Base-by-base conservation (phyloP, 352 stramenopile species). In the Globisporangium orthogonon region DNA sequence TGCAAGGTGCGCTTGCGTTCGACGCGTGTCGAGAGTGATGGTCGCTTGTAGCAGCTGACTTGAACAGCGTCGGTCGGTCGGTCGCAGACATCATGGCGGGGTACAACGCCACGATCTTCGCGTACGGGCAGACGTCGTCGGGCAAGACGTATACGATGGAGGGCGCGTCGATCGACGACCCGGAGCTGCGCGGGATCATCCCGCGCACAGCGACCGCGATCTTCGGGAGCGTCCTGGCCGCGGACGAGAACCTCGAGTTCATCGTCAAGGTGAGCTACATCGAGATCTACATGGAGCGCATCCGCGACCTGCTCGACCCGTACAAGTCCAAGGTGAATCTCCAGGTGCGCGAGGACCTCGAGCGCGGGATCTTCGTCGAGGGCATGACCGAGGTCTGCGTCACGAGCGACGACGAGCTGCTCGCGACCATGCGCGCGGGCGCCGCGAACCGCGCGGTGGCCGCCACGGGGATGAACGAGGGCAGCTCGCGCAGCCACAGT, bases 281-380 rank as follows among this genome's bases (percentile, higher is more conserved):
- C 58, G 94, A 98, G 73, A 98, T 98, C 59, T 98, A 98, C 74
- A 97, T 97, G 84, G 94, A 98, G 69, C 77, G 80, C 31, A 97
- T 98, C 52, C 79, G 89, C 18, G 94, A 98, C 60, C 66, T 98
- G 14, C 69, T 98, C 46, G 89, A 97, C 61, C 73, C 76, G 52
- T 94, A 94, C 71, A 94, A 95, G 61, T 91, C 87, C 37, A 94
- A 96, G 61, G 74, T 91, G 17, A 97, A 97, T 62, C 62, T 97
- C 23, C 88, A 94, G 60, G 83, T 97, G 15, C 83, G 91, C 18
- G 91, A 97, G 65, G 86, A 97, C 63, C 66, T 74, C 2, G 70
- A 94, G 52, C 77, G 85, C 28, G 93, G 94, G 39, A 90, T 98
- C 40, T 98, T 97, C 57, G 87, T 98, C 18, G 89, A 96, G 49